A percentile compares a stretch with the other conserved stretches of the same genome.
These are phyloP conservation scores for Aureobasidium uvarum DNA, from an alignment of 2,329 filamentous ascomycete species.

Conservation along the genomic window DNA sequence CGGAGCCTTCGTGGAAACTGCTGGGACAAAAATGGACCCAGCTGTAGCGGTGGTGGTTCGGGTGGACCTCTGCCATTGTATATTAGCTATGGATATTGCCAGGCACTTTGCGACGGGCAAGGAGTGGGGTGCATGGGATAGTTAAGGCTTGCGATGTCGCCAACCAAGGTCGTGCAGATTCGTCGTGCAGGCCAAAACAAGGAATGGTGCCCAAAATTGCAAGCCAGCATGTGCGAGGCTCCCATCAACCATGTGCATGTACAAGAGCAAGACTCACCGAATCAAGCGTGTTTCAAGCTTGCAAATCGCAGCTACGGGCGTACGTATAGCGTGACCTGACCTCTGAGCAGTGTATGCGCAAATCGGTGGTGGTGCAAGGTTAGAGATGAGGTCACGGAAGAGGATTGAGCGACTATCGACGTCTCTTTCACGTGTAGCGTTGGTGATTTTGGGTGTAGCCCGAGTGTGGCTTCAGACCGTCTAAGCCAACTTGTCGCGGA, in stretches of 20 bases:
- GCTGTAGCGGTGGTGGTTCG: conserved; percentile 9
- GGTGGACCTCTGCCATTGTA: conserved; percentile 13
- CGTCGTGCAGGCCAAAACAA: conserved; percentile 18
- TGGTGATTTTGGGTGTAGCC: background rate
- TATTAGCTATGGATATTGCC: conserved; percentile 6
- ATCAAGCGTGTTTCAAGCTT: conserved; percentile 17
- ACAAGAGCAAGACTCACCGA: conserved; percentile 8
- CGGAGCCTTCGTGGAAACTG: background rate
- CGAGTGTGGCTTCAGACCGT: background rate
- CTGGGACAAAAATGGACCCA: conserved; percentile 7
- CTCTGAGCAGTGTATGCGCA: conserved; percentile 7
- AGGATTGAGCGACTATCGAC: conserved; percentile 11
- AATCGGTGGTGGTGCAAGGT: conserved; percentile 6
- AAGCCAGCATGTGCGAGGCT: background rate
- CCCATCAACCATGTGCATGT: conserved; percentile 10
- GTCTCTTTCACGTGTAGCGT: conserved; percentile 13
- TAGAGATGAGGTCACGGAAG: conserved; percentile 15
- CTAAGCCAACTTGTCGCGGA: conserved; percentile 3
- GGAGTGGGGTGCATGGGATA: background rate
- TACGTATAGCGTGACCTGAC: conserved; percentile 11
- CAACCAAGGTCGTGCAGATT: conserved; percentile 10
- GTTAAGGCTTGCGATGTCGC: background rate
- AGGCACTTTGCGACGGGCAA: background rate
- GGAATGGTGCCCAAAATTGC: conserved; percentile 16
- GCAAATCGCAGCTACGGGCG: conserved; percentile 17